phyloP scores from a whole-genome alignment of 768 basidiomycete genomes.

The Lentinula aciculospora region DNA sequence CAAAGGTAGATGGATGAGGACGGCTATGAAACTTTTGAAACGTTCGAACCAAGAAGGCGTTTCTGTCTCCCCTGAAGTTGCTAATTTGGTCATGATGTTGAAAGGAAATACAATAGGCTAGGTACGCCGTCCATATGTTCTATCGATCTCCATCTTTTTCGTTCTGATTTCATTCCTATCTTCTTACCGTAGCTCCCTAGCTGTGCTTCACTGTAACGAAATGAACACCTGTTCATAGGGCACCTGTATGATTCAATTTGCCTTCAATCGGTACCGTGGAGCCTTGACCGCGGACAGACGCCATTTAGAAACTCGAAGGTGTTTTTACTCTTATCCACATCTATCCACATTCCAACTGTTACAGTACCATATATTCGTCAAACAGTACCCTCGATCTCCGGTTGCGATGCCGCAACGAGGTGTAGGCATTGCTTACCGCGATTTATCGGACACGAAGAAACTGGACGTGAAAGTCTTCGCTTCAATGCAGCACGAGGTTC shows the following conservation, averaged over 20 bases:
- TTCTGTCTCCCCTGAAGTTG: not conserved
- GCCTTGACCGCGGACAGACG: not conserved
- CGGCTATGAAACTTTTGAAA: not conserved
- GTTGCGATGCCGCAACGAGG: not conserved
- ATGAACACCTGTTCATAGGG: not conserved
- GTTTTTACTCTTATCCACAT: not conserved
- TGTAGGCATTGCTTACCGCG: not conserved
- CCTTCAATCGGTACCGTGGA: not conserved
- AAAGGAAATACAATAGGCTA: not conserved
- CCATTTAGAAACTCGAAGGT: not conserved
- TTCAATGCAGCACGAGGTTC: not conserved
- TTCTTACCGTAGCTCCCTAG: not conserved
- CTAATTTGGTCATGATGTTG: not conserved
- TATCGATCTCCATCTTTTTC: not conserved
- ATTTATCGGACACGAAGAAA: not conserved
- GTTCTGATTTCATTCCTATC: too few species aligned
- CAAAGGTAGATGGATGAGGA: constrained; percentile 1
- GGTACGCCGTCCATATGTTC: not conserved
- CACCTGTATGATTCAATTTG: not conserved
- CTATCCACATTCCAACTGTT: too few species aligned
- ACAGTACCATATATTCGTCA: too few species aligned
- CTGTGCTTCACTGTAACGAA: not conserved
- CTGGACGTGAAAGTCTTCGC: not conserved
- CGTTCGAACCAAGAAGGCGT: not conserved
- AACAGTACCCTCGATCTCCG: not conserved